Evolutionary conservation across 352 stramenopile species (phyloP).

Genomic region (Pythium aphanidermatum): DNA sequence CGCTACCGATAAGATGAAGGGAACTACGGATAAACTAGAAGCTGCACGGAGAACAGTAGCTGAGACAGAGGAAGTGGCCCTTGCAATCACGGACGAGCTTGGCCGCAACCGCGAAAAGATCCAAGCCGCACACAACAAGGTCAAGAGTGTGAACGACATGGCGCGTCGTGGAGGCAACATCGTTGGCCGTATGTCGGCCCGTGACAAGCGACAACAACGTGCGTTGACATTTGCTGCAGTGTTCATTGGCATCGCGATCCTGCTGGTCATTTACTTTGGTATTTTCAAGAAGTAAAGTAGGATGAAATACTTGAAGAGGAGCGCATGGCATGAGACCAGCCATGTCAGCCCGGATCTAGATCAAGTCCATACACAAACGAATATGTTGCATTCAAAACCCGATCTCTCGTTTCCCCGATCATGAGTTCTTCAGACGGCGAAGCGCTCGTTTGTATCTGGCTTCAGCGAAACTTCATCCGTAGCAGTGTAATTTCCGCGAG

Average conservation of each 20-base stretch:
- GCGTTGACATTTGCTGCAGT: slow-evolving; percentile 62
- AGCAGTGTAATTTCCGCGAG: not conserved
- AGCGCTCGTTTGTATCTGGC: slow-evolving; percentile 52
- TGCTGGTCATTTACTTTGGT: slow-evolving; percentile 86
- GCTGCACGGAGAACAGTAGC: slow-evolving; percentile 71
- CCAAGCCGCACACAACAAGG: slow-evolving; percentile 70
- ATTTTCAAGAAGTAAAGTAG: slow-evolving; percentile 80
- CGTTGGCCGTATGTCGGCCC: slow-evolving; percentile 77
- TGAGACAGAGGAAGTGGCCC: slow-evolving; percentile 81
- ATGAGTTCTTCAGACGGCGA: slow-evolving; percentile 39
- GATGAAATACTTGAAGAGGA: too few species aligned
- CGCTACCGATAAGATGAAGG: slow-evolving; percentile 84
- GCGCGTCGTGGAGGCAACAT: slow-evolving; percentile 75
- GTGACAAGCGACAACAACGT: slow-evolving; percentile 74
- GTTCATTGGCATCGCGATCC: slow-evolving; percentile 79
- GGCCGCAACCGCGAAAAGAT: slow-evolving; percentile 84
- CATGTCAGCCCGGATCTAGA: too few species aligned
- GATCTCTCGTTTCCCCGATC: too few species aligned
- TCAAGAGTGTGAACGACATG: slow-evolving; percentile 85
- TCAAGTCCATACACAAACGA: too few species aligned
- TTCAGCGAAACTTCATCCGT: slow-evolving; percentile 44
- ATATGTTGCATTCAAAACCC: not conserved
- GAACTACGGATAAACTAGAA: slow-evolving; percentile 76
- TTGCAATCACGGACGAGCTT: slow-evolving; percentile 80
- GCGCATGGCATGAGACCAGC: too few species aligned